Evolutionary conservation across 2,329 filamentous ascomycete genomes (phyloP).

Genomic region (Neopestalotiopsis sp.): DNA sequence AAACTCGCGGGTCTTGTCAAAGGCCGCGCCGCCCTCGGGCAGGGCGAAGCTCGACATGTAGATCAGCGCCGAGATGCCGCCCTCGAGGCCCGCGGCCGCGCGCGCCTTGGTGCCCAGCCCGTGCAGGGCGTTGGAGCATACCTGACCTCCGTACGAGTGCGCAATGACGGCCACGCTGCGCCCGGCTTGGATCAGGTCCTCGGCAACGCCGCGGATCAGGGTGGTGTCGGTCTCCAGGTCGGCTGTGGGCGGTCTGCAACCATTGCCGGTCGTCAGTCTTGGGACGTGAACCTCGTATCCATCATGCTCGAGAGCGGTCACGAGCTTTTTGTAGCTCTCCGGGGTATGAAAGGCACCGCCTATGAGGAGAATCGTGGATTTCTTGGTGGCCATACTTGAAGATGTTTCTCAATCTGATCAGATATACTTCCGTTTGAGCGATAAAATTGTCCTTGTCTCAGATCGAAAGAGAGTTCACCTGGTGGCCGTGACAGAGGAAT

Average conservation of each 20-base stretch:
- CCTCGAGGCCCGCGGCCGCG: constrained; percentile 21
- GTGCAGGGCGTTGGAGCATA: constrained; percentile 32
- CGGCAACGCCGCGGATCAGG: constrained; percentile 26
- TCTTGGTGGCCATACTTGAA: neutral
- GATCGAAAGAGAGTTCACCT: too few species aligned
- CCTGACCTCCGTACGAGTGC: constrained; percentile 36
- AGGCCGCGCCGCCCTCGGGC: constrained; percentile 18
- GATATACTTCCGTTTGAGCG: too few species aligned
- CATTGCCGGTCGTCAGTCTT: constrained; percentile 23
- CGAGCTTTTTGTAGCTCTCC: constrained; percentile 23
- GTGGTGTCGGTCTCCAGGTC: constrained; percentile 28
- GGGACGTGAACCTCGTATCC: constrained; percentile 28
- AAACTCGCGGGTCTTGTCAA: constrained; percentile 24
- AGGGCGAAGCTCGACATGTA: constrained; percentile 27
- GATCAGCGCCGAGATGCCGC: constrained; percentile 32
- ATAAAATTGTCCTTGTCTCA: too few species aligned
- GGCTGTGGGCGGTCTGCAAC: constrained; percentile 29
- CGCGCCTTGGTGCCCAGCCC: constrained; percentile 25
- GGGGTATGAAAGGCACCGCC: constrained; percentile 26
- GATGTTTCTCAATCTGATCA: too few species aligned
- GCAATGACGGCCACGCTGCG: constrained; percentile 27
- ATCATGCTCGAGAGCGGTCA: constrained; percentile 10
- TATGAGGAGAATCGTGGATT: constrained; percentile 22
- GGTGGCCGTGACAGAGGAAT: too few species aligned
- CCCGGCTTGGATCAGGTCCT: constrained; percentile 28